phyloP scores from a whole-genome alignment of 2,329 filamentous ascomycete species.

The Fusarium sp. region DNA sequence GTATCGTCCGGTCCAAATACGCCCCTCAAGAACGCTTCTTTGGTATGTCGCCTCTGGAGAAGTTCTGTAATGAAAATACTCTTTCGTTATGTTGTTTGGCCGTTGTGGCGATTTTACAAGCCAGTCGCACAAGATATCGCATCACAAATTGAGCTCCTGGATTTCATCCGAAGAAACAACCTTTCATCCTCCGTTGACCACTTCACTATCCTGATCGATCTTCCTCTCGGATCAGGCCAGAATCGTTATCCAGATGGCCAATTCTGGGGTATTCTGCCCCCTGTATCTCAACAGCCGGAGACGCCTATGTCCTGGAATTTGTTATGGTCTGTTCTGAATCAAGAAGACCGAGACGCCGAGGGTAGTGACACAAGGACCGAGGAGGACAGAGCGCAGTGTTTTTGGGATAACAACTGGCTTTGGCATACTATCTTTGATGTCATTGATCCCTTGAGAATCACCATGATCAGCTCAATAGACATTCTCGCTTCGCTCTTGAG shows the following conservation, averaged over 20 bases:
- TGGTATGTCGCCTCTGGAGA: conserved; percentile 65
- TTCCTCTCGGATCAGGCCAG: conserved; percentile 39
- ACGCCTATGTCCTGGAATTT: conserved; percentile 37
- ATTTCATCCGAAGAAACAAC: conserved; percentile 51
- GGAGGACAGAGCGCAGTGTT: conserved; percentile 17
- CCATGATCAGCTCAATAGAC: conserved; percentile 69
- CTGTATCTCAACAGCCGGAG: conserved; percentile 22
- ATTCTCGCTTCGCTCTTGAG: conserved; percentile 71
- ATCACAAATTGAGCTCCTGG: conserved; percentile 51
- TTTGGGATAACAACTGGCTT: conserved; percentile 56
- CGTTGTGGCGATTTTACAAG: conserved; percentile 47
- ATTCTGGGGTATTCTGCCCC: conserved; percentile 47
- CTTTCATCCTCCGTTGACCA: conserved; percentile 55
- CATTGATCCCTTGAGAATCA: conserved; percentile 64
- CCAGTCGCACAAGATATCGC: conserved; percentile 32
- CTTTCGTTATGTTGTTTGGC: conserved; percentile 65
- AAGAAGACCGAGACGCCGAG: conserved; percentile 1
- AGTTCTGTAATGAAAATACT: conserved; percentile 62
- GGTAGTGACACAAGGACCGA: conserved; percentile 32
- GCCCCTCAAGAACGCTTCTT: conserved; percentile 66
- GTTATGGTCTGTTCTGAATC: conserved; percentile 40
- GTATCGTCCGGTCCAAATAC: conserved; percentile 8
- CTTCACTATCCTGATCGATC: conserved; percentile 55
- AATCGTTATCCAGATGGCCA: conserved; percentile 42
- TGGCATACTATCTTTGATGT: conserved; percentile 67